These are phyloP conservation scores for Zizania palustris DNA, from an alignment of 202 grass and related monocot species.

Conservation along the genomic window DNA sequence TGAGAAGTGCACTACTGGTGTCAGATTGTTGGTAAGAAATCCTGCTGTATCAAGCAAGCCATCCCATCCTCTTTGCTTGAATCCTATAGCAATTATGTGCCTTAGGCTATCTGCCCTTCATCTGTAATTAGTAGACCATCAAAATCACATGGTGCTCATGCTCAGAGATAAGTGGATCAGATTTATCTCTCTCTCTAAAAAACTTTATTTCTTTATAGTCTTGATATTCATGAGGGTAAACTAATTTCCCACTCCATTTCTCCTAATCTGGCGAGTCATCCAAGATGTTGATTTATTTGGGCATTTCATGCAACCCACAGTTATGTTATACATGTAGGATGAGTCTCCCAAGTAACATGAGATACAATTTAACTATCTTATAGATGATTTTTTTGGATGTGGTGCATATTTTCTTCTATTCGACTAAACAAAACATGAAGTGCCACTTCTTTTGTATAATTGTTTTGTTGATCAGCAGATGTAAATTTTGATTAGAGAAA, in stretches of 20 bases:
- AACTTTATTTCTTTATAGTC: not conserved
- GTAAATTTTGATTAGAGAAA: slow-evolving; percentile 20
- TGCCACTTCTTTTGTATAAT: not conserved
- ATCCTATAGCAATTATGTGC: not conserved
- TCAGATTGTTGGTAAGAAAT: not conserved
- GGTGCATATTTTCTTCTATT: not conserved
- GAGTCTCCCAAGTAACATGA: not conserved
- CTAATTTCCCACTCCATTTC: slow-evolving; percentile 11
- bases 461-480: slow-evolving; percentile 8
- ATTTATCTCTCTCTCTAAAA: not conserved
- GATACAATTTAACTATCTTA: slow-evolving; percentile 20
- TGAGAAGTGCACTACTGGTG: not conserved
- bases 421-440: too few relatives aligned
- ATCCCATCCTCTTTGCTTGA: not conserved
- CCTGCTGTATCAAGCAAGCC: not conserved
- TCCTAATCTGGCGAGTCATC: slow-evolving; percentile 23
- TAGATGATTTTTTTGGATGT: too few relatives aligned
- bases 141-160: not conserved
- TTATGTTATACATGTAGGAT: not conserved
- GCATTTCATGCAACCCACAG: not conserved
- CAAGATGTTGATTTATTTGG: slow-evolving; percentile 10
- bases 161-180: not conserved
- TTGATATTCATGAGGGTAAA: slow-evolving; percentile 4
- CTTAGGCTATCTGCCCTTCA: not conserved
- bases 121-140: not conserved